Conservation (phyloP, 306 rosid species). For the Cucurbita ficifolia region DNA sequence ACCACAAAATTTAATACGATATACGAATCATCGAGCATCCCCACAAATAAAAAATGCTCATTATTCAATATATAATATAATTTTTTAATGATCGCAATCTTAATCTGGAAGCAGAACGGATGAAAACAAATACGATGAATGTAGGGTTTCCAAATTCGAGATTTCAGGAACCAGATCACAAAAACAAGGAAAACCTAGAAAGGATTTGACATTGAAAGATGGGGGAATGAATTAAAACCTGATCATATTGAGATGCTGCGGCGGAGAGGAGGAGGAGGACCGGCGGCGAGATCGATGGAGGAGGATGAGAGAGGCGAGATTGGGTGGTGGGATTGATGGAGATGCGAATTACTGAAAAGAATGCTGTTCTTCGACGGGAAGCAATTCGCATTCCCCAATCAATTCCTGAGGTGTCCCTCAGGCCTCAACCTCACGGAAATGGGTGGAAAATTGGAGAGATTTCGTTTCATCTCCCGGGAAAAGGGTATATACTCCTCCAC, state of each 20-base stretch:
- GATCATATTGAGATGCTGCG: neutral
- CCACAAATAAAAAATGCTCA: neutral
- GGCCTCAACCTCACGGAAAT: neutral
- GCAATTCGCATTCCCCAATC: slow-evolving; percentile 7
- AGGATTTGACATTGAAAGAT: neutral
- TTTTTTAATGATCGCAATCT: no score
- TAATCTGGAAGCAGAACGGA: neutral
- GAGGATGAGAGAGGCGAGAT: neutral
- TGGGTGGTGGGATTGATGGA: neutral
- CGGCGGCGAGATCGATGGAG: neutral
- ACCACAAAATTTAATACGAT: neutral
- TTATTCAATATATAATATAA: neutral
- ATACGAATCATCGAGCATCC: neutral
- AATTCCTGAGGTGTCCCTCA: neutral
- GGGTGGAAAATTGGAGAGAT: neutral
- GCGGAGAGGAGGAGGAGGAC: neutral
- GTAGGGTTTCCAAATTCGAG: neutral
- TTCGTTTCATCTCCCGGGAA: neutral
- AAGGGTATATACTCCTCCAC: neutral
- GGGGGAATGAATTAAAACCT: neutral
- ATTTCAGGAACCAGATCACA: neutral
- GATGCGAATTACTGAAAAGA: slow-evolving; percentile 2
- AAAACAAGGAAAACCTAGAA: neutral
- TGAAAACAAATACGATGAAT: neutral
- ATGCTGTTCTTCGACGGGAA: neutral